These are phyloP conservation scores for Botrytis hyacinthi DNA, from an alignment of 2,329 filamentous ascomycete species.

Conservation along the genomic window DNA sequence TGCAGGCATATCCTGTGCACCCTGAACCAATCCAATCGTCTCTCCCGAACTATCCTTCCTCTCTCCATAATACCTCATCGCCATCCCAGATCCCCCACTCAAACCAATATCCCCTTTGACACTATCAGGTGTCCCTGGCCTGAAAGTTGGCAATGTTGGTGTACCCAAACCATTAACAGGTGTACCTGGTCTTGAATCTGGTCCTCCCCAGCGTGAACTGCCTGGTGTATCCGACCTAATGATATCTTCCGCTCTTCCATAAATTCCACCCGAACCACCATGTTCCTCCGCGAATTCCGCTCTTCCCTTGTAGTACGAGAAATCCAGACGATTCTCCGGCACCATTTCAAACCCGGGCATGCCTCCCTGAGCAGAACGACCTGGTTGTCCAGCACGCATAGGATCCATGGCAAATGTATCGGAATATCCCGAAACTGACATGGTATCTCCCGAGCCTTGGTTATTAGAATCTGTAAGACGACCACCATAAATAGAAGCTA, in stretches of 20 bases:
- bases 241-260: constrained; percentile 58
- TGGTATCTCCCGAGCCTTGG: constrained; percentile 53
- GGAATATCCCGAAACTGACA: constrained; percentile 69
- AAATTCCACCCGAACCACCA: constrained; percentile 67
- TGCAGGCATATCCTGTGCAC: constrained; percentile 6
- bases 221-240: constrained; percentile 40
- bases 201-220: constrained; percentile 25
- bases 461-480: constrained; percentile 68
- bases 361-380: constrained; percentile 34
- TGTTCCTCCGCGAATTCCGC: constrained; percentile 84
- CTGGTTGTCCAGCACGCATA: constrained; percentile 60
- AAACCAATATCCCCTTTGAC: constrained; percentile 6
- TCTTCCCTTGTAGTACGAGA: constrained; percentile 85
- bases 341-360: constrained; percentile 86
- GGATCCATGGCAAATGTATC: constrained; percentile 77
- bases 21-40: neutral
- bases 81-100: neutral
- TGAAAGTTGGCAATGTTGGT: neutral
- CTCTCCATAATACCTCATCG: constrained; percentile 5
- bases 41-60: constrained; percentile 7
- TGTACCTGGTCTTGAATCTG: constrained; percentile 33
- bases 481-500: constrained; percentile 83
- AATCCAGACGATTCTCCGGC: constrained; percentile 82
- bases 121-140: constrained; percentile 9
- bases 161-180: constrained; percentile 4